Evolutionary conservation across 257 asterid genomes (phyloP).

Genomic region (Fraxinus pennsylvanica): DNA sequence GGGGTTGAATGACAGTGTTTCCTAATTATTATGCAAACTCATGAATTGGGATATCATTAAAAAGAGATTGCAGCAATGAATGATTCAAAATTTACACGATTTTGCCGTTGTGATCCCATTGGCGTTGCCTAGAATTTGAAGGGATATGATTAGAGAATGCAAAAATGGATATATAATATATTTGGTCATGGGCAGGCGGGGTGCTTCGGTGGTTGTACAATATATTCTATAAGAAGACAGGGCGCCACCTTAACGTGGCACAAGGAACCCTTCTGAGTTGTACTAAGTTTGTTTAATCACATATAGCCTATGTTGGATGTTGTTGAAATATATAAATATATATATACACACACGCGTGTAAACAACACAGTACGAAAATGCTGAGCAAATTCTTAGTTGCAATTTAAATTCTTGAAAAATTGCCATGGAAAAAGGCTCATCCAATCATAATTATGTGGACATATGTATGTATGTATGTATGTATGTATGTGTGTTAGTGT

Average conservation of each 20-base stretch:
- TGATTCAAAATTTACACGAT: conserved; percentile 9
- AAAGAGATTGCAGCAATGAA: conserved; percentile 27
- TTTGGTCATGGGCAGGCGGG: conserved; percentile 25
- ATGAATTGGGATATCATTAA: conserved; percentile 14
- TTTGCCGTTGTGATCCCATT: conserved; percentile 31
- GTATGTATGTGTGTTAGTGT: no score
- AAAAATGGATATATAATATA: conserved; percentile 18
- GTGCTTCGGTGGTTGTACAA: conserved; percentile 25
- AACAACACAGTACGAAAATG: not conserved
- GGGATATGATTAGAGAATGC: conserved; percentile 27
- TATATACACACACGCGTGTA: not conserved
- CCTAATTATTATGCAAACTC: conserved; percentile 2
- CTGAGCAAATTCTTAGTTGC: not conserved
- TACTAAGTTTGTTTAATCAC: conserved; percentile 41
- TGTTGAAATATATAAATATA: conserved; percentile 24
- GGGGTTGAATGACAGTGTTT: not conserved
- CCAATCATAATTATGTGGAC: no score
- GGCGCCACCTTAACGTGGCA: conserved; percentile 30
- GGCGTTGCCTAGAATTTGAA: conserved; percentile 34
- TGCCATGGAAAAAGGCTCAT: no score
- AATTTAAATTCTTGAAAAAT: no score
- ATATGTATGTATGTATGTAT: no score
- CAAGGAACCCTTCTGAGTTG: conserved; percentile 58
- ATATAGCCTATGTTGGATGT: conserved; percentile 43
- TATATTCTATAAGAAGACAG: conserved; percentile 24